phyloP scores from a whole-genome alignment of 805 yeast genomes.

The Candida ulmi region DNA sequence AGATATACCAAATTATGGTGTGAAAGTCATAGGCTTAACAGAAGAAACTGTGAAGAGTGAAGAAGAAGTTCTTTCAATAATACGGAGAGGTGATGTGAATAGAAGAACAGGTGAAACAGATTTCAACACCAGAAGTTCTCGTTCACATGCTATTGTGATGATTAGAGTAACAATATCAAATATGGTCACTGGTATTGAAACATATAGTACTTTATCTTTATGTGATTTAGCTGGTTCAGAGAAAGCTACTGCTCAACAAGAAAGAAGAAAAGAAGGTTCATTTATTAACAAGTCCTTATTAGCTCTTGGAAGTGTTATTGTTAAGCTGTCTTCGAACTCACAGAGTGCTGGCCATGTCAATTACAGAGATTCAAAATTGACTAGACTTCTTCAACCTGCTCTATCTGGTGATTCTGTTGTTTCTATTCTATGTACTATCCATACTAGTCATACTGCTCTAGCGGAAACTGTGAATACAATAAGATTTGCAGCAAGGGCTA shows the following conservation, averaged over 20 bases:
- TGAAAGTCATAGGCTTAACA: conserved; percentile 67
- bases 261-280: conserved; percentile 89
- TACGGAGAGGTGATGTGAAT: conserved; percentile 64
- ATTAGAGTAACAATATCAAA: conserved; percentile 49
- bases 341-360: conserved; percentile 65
- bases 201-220: conserved; percentile 62
- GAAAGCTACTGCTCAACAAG: conserved; percentile 58
- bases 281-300: conserved; percentile 86
- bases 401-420: conserved; percentile 82
- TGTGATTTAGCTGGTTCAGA: conserved; percentile 99
- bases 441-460: conserved; percentile 51
- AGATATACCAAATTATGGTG: conserved; percentile 70
- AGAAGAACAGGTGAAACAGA: conserved; percentile 87
- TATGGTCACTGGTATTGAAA: conserved; percentile 29
- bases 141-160: conserved; percentile 88
- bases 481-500: conserved; percentile 90
- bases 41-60: conserved; percentile 53
- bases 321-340: conserved; percentile 46
- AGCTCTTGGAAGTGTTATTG: conserved; percentile 89
- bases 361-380: conserved; percentile 87
- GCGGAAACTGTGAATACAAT: conserved; percentile 83
- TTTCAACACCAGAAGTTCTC: conserved; percentile 77
- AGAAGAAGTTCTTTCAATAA: conserved; percentile 53
- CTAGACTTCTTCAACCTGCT: conserved; percentile 88
- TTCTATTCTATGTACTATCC: conserved; percentile 82